A percentile compares a stretch with the other conserved stretches of the same genome.
Evolutionary conservation across 108 stramenopile species (phyloP).

Genomic region (Licmophora abbreviata): DNA sequence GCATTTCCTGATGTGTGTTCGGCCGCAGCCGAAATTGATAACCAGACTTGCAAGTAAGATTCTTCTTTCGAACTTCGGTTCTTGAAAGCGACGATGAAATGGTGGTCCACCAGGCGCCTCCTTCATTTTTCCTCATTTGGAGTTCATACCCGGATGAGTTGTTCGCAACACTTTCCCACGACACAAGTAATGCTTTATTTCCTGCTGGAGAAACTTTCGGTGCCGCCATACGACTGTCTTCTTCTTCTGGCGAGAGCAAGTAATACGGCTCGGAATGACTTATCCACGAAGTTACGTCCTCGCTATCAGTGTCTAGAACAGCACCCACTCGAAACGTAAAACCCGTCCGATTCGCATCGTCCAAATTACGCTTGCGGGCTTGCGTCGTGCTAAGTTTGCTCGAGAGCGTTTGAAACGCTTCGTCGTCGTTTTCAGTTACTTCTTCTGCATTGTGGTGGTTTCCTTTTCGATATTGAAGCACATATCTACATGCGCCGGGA

Average conservation of each 20-base stretch:
- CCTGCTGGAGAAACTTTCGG: constrained; percentile 28
- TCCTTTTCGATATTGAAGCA: constrained; percentile 44
- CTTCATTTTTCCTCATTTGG: constrained; percentile 73
- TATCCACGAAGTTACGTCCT: constrained; percentile 20
- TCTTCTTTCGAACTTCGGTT: constrained; percentile 66
- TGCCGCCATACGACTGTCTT: constrained; percentile 24
- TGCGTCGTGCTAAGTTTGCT: constrained; percentile 44
- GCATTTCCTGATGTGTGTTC: constrained; percentile 18
- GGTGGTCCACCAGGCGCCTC: constrained; percentile 50
- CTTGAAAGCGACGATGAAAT: constrained; percentile 49
- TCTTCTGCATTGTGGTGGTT: constrained; percentile 22
- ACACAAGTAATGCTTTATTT: constrained; percentile 42
- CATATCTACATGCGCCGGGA: constrained; percentile 30
- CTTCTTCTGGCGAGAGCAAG: constrained; percentile 24
- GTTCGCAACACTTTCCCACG: constrained; percentile 30
- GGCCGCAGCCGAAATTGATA: constrained; percentile 75
- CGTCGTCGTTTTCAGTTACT: constrained; percentile 34
- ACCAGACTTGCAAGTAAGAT: constrained; percentile 47
- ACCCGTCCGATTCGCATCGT: constrained; percentile 23
- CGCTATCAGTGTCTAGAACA: constrained; percentile 31
- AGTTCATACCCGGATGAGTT: constrained; percentile 39
- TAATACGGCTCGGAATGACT: constrained; percentile 25
- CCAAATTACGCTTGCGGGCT: constrained; percentile 58
- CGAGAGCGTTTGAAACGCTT: constrained; percentile 45
- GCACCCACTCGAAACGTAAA: constrained; percentile 62